Conservation (phyloP, 164 flowering plant species). For the Vitis labrusca region DNA sequence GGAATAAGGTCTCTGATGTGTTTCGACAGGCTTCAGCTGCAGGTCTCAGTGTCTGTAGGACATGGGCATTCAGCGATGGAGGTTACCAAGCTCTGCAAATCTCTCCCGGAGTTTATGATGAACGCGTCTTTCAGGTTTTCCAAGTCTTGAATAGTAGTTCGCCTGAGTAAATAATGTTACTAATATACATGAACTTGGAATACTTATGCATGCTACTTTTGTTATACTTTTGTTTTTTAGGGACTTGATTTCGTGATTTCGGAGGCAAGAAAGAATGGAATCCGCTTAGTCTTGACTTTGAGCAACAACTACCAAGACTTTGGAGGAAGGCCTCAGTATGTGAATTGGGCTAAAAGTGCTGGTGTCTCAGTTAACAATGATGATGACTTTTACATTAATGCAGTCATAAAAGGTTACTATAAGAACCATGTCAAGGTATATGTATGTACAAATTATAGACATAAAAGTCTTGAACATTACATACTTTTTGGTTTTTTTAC, state of each 20-base stretch:
- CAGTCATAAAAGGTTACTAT: slow-evolving; percentile 28
- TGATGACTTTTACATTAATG: slow-evolving; percentile 44
- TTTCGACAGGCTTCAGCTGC: slow-evolving; percentile 34
- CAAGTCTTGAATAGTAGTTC: no score
- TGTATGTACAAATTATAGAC: no score
- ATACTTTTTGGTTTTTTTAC: not conserved
- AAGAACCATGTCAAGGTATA: slow-evolving; percentile 42
- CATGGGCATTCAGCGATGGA: slow-evolving; percentile 62
- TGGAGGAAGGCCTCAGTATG: slow-evolving; percentile 54
- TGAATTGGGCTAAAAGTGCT: slow-evolving; percentile 37
- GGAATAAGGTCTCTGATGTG: slow-evolving; percentile 30
- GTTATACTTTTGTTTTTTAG: slow-evolving; percentile 19
- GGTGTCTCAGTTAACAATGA: slow-evolving; percentile 27
- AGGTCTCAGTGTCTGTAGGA: slow-evolving; percentile 41
- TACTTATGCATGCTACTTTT: not conserved
- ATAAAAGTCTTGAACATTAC: no score
- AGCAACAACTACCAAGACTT: slow-evolving; percentile 44
- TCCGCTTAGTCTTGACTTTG: slow-evolving; percentile 36
- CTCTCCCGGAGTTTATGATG: slow-evolving; percentile 45
- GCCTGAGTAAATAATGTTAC: no score
- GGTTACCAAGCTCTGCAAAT: slow-evolving; percentile 39
- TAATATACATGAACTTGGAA: no score
- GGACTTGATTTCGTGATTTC: slow-evolving; percentile 51
- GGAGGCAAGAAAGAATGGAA: slow-evolving; percentile 37
- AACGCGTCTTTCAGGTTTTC: slow-evolving; percentile 37